Base-by-base conservation (phyloP, 352 stramenopile species). In the Pythium chondricola region DNA sequence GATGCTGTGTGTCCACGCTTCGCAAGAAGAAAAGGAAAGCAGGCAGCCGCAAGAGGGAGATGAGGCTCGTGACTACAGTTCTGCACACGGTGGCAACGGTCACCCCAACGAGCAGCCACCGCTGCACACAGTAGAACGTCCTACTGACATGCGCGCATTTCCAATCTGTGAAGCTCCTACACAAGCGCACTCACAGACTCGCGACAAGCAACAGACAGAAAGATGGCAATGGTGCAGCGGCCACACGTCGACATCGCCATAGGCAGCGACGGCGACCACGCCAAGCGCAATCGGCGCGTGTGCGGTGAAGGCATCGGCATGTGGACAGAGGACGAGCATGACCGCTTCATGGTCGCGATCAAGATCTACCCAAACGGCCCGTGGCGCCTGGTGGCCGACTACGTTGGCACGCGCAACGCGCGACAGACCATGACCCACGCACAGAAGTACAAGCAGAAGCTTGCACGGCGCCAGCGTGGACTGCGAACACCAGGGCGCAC, bases 391-490 rank as follows among this genome's bases (percentile, higher is more conserved):
- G 46, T 71, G 11, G 55, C 63, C 13, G 45, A 57, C 8, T 54
- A 43, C 42, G 55, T 71, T 0, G 61, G 61, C 26, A 56, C 61
- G 20, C 61, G 60, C 30, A 69, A 63, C 36, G 30, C 60, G 25
- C 47, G 61, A 1, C 61, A 69, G 37, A 64, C 58, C 35, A 69
- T 69, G 61, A 74, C 65, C 21, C 65, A 74, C 47, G 65, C 65
- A 25, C 65, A 74, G 35, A 74, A 74, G 54, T 69, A 74, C 59
- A 58, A 62, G 11, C 61, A 74, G 45, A 74, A 74, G 56, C 52
- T 71, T 16, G 65, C 49, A 9, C 53, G 65, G 10, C 61, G 58
- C 10, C 40, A 66, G 38, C 56, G 65, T 8, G 65, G 65, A 0
- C 61, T 73, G 5, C 45, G 45, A 22, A 50, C 49, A 26, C 49